Conservation (phyloP, 257 asterid genomes). For the Pogostemon cablin region DNA sequence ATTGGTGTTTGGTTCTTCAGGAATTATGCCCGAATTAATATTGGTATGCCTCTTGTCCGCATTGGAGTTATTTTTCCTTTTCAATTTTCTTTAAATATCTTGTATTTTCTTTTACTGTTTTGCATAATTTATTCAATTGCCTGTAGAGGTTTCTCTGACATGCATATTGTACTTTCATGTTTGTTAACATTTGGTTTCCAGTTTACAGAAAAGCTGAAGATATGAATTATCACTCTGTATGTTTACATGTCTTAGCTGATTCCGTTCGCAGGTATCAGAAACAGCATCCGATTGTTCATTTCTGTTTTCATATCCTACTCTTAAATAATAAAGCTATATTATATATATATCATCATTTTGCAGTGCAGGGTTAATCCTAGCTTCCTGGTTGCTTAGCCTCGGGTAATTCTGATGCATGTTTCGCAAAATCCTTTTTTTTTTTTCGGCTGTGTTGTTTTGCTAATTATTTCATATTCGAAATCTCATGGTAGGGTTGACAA, state of each 20-base stretch:
- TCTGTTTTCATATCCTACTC: neutral
- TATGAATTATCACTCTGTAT: constrained; percentile 93
- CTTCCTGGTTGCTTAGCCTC: constrained; percentile 93
- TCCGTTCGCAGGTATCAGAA: constrained; percentile 84
- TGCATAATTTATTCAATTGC: neutral
- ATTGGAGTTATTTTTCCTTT: constrained; percentile 15
- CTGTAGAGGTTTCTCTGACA: neutral
- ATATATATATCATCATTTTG: constrained; percentile 36
- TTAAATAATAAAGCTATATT: constrained; percentile 35
- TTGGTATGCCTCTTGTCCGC: constrained; percentile 57
- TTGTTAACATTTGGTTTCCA: constrained; percentile 40
- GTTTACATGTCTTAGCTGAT: constrained; percentile 94
- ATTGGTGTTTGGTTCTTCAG: constrained; percentile 98
- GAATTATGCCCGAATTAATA: constrained; percentile 87
- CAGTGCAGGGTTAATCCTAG: constrained; percentile 97
- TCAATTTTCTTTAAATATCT: neutral
- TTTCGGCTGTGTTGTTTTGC: constrained; percentile 8
- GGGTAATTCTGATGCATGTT: constrained; percentile 56
- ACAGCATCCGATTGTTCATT: constrained; percentile 10
- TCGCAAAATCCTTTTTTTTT: constrained; percentile 2
- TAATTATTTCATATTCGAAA: constrained; percentile 8
- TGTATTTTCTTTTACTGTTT: neutral
- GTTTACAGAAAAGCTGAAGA: constrained; percentile 94
- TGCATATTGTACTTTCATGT: neutral
- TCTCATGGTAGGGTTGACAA: constrained; percentile 65